phyloP scores from a whole-genome alignment of 495 filamentous ascomycete species.

The Aspergillus mulundensis region DNA sequence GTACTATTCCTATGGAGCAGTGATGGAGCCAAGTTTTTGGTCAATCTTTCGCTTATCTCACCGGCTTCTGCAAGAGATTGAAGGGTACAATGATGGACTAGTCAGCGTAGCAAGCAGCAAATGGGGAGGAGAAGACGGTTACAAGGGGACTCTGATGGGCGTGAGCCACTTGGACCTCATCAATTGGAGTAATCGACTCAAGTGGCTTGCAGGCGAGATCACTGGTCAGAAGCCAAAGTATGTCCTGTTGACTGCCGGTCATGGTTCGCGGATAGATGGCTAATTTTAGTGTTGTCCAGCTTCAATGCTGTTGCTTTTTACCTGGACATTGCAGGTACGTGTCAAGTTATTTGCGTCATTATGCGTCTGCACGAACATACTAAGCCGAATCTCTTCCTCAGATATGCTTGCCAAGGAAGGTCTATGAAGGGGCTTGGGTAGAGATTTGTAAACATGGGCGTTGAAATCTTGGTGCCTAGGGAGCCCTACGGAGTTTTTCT shows the following conservation, averaged over 20 bases:
- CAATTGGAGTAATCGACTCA: slow-evolving; percentile 87
- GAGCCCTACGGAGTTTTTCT: not conserved
- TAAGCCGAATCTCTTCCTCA: slow-evolving; percentile 13
- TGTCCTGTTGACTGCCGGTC: not conserved
- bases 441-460: not conserved
- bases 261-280: not conserved
- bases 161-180: slow-evolving; percentile 92
- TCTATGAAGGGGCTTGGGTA: slow-evolving; percentile 20
- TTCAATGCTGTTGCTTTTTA: slow-evolving; percentile 98
- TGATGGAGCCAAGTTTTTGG: slow-evolving; percentile 59
- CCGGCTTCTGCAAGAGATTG: slow-evolving; percentile 59
- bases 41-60: slow-evolving; percentile 74
- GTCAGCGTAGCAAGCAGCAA: slow-evolving; percentile 80
- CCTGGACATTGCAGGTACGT: slow-evolving; percentile 73
- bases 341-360: not conserved
- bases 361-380: not conserved
- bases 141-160: slow-evolving; percentile 83
- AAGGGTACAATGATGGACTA: slow-evolving; percentile 89
- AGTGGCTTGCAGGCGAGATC: slow-evolving; percentile 64
- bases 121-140: slow-evolving; percentile 73
- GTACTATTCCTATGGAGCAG: slow-evolving; percentile 91
- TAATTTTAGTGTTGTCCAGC: slow-evolving; percentile 36
- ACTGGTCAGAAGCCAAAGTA: slow-evolving; percentile 68
- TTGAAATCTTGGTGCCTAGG: slow-evolving; percentile 24
- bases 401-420: slow-evolving; percentile 40